Conservation (phyloP, 805 yeast genomes). For the Starmerella stigmatis region DNA sequence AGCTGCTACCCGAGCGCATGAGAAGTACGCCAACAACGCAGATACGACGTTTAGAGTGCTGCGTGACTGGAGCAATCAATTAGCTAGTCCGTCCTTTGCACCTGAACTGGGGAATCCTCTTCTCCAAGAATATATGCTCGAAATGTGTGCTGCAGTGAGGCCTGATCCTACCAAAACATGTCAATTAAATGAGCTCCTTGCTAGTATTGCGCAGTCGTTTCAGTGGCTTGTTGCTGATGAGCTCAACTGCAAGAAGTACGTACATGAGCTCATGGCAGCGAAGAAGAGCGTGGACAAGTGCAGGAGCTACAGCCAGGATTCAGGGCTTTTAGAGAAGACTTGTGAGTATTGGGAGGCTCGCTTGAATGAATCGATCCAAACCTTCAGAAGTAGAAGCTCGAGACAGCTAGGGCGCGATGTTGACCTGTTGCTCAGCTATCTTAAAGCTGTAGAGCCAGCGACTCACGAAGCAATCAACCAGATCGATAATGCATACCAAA, state of each 20-base stretch:
- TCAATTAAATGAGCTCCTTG: background rate
- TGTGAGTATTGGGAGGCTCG: slow-evolving; percentile 1
- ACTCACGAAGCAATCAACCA: background rate
- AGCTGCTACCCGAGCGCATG: slow-evolving; percentile 19
- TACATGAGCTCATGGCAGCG: slow-evolving; percentile 1
- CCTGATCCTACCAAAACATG: background rate
- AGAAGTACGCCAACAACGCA: slow-evolving; percentile 11
- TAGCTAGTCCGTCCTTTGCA: background rate
- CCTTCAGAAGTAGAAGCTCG: background rate
- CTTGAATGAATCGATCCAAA: background rate
- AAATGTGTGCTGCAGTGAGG: background rate
- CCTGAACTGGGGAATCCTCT: background rate
- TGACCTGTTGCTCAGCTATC: background rate
- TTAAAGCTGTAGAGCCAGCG: background rate
- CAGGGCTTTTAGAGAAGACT: background rate
- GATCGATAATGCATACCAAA: background rate
- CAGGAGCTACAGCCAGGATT: background rate
- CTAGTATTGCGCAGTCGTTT: background rate
- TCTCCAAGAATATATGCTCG: background rate
- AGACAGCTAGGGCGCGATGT: background rate
- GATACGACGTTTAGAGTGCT: background rate
- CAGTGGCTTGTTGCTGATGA: background rate
- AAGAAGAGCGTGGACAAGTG: background rate
- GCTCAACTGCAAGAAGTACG: background rate
- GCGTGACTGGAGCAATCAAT: slow-evolving; percentile 1